Evolutionary conservation across 257 asterid genomes (phyloP).

Genomic region (Lycium ferocissimum): DNA sequence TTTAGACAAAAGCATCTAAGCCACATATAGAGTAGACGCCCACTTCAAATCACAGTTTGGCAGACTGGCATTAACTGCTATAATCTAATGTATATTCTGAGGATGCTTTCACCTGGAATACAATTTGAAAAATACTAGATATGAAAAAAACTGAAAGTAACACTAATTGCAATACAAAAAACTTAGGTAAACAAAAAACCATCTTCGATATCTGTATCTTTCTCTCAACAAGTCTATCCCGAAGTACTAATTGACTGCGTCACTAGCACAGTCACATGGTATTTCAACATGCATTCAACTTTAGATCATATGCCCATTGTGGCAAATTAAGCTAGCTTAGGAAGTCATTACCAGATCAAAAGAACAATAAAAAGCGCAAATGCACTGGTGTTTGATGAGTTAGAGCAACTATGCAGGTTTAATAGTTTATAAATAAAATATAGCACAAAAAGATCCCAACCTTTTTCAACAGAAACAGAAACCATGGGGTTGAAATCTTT

Average conservation of each 20-base stretch:
- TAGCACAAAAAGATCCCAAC: constrained; percentile 39
- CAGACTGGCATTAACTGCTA: neutral
- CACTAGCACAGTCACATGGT: neutral
- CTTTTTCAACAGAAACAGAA: constrained; percentile 84
- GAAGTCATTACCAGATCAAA: neutral
- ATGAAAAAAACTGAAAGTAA: neutral
- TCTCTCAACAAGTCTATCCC: neutral
- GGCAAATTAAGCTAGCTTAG: neutral
- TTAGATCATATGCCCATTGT: neutral
- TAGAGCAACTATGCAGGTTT: neutral
- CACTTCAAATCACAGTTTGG: neutral
- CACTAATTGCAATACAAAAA: neutral
- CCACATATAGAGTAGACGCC: neutral
- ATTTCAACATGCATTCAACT: neutral
- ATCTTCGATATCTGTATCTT: neutral
- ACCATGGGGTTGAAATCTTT: constrained; percentile 98
- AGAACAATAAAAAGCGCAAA: neutral
- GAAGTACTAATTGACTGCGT: neutral
- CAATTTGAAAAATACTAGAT: neutral
- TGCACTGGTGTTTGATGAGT: constrained; percentile 4
- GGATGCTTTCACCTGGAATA: neutral
- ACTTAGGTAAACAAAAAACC: neutral
- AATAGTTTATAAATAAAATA: neutral
- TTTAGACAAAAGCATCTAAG: neutral
- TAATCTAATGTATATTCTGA: neutral